These are phyloP conservation scores for Aspergillus nomiae DNA, from an alignment of 2,329 filamentous ascomycete species.

Conservation along the genomic window DNA sequence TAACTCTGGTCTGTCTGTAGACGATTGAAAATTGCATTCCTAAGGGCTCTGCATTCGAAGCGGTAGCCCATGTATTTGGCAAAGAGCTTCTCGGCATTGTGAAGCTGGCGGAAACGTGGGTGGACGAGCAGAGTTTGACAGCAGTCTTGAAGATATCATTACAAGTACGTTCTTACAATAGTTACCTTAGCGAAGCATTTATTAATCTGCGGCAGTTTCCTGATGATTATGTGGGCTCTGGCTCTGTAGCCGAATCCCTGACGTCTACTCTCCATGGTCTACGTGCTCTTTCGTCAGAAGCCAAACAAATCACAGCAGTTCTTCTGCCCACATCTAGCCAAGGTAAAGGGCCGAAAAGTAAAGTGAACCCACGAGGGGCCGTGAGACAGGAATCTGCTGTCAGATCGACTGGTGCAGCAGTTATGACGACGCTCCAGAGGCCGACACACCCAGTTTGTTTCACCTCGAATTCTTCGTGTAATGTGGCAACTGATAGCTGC, in stretches of 20 bases:
- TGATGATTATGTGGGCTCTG: slow-evolving; percentile 9
- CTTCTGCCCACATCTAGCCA: slow-evolving; percentile 47
- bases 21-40: slow-evolving; percentile 24
- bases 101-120: slow-evolving; percentile 31
- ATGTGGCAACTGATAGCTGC: slow-evolving; percentile 72
- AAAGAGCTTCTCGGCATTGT: slow-evolving; percentile 40
- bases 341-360: neutral
- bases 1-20: slow-evolving; percentile 13
- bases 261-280: slow-evolving; percentile 50
- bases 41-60: slow-evolving; percentile 20
- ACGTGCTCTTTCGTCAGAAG: slow-evolving; percentile 50
- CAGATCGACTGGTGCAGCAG: slow-evolving; percentile 2
- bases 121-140: slow-evolving; percentile 26
- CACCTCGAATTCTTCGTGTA: slow-evolving; percentile 67
- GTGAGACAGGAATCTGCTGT: slow-evolving; percentile 2
- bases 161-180: slow-evolving; percentile 31
- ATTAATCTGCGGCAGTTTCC: slow-evolving; percentile 20
- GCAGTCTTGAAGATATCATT: slow-evolving; percentile 31
- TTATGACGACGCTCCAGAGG: neutral
- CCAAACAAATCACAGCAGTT: slow-evolving; percentile 60
- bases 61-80: slow-evolving; percentile 8
- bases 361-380: slow-evolving; percentile 3
- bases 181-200: slow-evolving; percentile 16
- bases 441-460: slow-evolving; percentile 67
- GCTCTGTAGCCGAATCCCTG: slow-evolving; percentile 47